Evolutionary conservation across 192 early-diverging fungal species (phyloP), one percentile per base, ranked within the genome.

Genomic region (Coemansia erecta): DNA sequence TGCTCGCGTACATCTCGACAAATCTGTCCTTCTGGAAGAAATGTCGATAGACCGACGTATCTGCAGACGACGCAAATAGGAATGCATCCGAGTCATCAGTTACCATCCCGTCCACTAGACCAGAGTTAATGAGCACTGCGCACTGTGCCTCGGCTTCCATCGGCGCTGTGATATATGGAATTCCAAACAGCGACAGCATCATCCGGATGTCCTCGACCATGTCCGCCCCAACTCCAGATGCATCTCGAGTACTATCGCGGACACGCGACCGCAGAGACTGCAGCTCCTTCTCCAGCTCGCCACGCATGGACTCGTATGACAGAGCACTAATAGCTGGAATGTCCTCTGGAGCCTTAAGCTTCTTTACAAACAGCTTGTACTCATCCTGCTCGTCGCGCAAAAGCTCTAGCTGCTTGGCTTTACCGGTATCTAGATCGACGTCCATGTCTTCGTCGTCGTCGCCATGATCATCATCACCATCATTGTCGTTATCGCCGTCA

Each of bases 141-240:
- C 97, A 99, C 76, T 99, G 95, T 7, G 94, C 90, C 68, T 99
- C 97, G 5, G 97, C 97, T 80, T 99, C 97, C 89, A 92, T 92
- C 0, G 97, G 94, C 22, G 95, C 91, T 0, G 86, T 83, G 39
- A 98, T 81, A 66, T 88, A 99, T 10, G 97, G 97, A 24, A 98
- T 78, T 2, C 97, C 97, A 88, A 97, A 99, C 11, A 98, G 70
- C 51, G 80, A 72, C 24, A 98, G 77, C 17, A 99, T 71, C 61
- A 88, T 81, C 64, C 94, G 73, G 2, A 81, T 64, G 49, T 83
- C 81, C 17, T 73, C 67, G 0, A 77, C 68, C 77, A 83, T 83
- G 43, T 73, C 77, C 8, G 52, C 26, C 28, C 68, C 66, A 15
- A 79, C 15, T 4, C 62, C 67, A 2, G 72, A 66, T 12, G 78